Evolutionary conservation across 257 asterid species (phyloP).

Genomic region (Plantago ovata): DNA sequence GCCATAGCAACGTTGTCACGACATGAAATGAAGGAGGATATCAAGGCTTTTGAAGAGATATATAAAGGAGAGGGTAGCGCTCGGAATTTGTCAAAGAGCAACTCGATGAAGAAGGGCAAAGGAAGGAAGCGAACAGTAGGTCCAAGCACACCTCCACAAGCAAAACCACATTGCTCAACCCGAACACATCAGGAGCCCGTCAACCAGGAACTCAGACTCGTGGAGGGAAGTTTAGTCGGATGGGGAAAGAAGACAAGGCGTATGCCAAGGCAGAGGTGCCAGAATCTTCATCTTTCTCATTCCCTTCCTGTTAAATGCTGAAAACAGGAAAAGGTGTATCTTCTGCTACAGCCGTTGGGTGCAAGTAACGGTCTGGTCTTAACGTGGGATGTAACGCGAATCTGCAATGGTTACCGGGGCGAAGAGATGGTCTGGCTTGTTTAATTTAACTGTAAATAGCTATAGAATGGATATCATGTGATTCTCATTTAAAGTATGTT

Average conservation of each 20-base stretch:
- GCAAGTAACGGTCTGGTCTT: no score
- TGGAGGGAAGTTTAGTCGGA: conserved; percentile 70
- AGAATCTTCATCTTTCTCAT: conserved; percentile 4
- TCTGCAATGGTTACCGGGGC: no score
- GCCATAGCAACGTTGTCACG: conserved; percentile 74
- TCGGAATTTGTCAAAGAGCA: conserved; percentile 59
- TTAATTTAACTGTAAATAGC: background rate
- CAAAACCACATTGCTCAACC: background rate
- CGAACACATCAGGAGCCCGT: conserved; percentile 25
- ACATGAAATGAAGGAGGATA: conserved; percentile 83
- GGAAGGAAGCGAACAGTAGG: conserved; percentile 35
- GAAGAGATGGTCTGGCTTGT: background rate
- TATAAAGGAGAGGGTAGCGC: conserved; percentile 75
- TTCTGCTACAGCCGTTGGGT: background rate
- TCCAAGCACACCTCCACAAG: background rate
- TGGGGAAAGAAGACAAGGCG: conserved; percentile 97
- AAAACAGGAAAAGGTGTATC: background rate
- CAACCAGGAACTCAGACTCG: conserved; percentile 36
- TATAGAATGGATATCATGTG: background rate
- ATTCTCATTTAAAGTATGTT: background rate
- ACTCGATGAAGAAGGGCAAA: conserved; percentile 52
- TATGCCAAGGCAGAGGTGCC: conserved; percentile 78
- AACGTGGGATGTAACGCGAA: no score
- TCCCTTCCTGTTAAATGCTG: conserved; percentile 10
- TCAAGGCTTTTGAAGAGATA: conserved; percentile 77